Evolutionary conservation across 805 yeast genomes (phyloP).

Genomic region (Metahyphopichia silvanorum): DNA sequence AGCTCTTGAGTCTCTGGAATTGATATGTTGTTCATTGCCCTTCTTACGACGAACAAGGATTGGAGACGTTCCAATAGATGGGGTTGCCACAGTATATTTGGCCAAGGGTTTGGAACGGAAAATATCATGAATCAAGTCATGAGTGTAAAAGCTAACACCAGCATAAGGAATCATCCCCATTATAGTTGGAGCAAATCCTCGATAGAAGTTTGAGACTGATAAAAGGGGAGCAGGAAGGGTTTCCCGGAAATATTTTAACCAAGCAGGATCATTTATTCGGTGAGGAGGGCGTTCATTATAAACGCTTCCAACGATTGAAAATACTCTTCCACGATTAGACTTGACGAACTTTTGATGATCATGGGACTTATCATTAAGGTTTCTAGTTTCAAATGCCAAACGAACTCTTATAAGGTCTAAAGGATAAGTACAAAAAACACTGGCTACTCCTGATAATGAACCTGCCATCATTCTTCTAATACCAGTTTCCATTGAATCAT

Average conservation of each 20-base stretch:
- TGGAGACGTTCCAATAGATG: slow-evolving; percentile 13
- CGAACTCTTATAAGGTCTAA: slow-evolving; percentile 87
- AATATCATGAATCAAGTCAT: slow-evolving; percentile 85
- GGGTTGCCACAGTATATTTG: slow-evolving; percentile 43
- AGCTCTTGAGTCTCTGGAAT: slow-evolving; percentile 43
- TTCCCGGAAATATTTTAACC: slow-evolving; percentile 34
- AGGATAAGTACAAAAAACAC: slow-evolving; percentile 90
- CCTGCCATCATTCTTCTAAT: slow-evolving; percentile 82
- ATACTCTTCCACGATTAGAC: slow-evolving; percentile 26
- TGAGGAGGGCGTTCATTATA: slow-evolving; percentile 37
- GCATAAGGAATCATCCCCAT: slow-evolving; percentile 97
- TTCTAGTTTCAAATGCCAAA: slow-evolving; percentile 79
- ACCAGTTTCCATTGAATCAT: slow-evolving; percentile 72
- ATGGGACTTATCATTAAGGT: slow-evolving; percentile 23
- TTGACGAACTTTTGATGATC: slow-evolving; percentile 22
- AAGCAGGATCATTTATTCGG: slow-evolving; percentile 27
- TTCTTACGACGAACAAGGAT: slow-evolving; percentile 15
- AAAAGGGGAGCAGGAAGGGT: slow-evolving; percentile 27
- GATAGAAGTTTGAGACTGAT: slow-evolving; percentile 68
- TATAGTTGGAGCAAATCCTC: slow-evolving; percentile 93
- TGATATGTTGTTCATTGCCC: slow-evolving; percentile 19
- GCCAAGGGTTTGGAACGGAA: slow-evolving; percentile 61
- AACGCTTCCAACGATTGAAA: slow-evolving; percentile 28
- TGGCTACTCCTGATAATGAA: slow-evolving; percentile 80
- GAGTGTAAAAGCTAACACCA: slow-evolving; percentile 94